Conservation (phyloP, 2,329 filamentous ascomycete genomes). For the Tolypocladium cylindrosporum region DNA sequence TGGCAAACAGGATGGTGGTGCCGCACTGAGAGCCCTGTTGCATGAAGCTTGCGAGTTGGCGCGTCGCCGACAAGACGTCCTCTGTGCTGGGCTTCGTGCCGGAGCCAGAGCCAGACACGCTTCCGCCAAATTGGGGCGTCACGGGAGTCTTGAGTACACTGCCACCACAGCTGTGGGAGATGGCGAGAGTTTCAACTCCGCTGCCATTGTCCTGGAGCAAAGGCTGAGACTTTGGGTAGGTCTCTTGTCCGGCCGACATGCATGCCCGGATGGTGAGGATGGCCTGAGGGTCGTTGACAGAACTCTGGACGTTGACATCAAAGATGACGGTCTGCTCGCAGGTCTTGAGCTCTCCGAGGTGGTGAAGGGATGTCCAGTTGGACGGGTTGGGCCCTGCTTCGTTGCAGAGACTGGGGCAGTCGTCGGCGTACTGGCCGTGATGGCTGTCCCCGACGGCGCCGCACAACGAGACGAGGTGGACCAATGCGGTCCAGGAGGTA, state of each 20-base stretch:
- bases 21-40: not conserved
- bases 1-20: not conserved
- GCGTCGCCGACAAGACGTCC: not conserved
- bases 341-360: not conserved
- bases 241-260: not conserved
- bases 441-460: not conserved
- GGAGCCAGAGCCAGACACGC: not conserved
- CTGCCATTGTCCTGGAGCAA: not conserved
- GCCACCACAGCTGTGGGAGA: not conserved
- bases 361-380: not conserved
- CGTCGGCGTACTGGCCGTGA: not conserved
- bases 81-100: not conserved
- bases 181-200: not conserved
- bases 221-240: not conserved
- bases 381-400: not conserved
- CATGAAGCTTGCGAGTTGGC: not conserved
- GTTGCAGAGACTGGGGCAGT: not conserved
- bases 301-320: not conserved
- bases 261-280: not conserved
- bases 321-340: not conserved
- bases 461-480: too few relatives aligned
- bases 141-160: not conserved
- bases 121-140: not conserved
- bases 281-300: not conserved
- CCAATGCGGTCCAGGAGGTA: too few relatives aligned